Evolutionary conservation across 768 basidiomycete genomes (phyloP), one percentile per base, ranked within the genome.

Genomic region (Auricularia auricula-judae): DNA sequence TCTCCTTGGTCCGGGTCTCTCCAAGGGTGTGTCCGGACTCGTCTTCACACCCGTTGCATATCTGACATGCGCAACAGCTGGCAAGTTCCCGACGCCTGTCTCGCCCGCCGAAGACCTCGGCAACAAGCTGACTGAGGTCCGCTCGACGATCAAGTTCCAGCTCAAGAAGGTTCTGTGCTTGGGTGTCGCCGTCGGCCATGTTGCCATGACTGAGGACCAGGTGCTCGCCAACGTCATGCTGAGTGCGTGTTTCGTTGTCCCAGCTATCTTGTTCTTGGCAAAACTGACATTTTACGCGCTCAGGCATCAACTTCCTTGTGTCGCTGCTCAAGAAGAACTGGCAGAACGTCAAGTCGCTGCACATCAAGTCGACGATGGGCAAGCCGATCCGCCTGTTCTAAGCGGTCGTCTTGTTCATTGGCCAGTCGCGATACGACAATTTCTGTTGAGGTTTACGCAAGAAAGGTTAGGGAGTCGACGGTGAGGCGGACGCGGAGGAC

Each of bases 121-220:
- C 74, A 89, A 86, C 82, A 98, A 98, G 82, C 81, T 97, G 74
- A 86, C 79, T 69, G 97, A 99, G 77, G 95, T 99, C 70, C 89
- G 92, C 74, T 96, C 93, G 70, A 98, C 96, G 69, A 98, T 99
- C 86, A 99, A 98, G 82, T 98, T 98, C 91, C 96, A 98, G 84
- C 86, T 98, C 64, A 98, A 98, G 86, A 94, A 94, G 82, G 97
- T 98, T 66, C 84, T 99, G 65, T 99, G 97, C 81, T 82, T 99
- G 80, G 97, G 94, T 81, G 96, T 98, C 69, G 97, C 97, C 71
- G 90, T 99, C 68, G 97, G 95, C 71, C 94, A 99, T 79, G 84
- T 96, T 76, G 84, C 96, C 76, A 98, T 99, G 95, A 88, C 82
- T 65, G 94, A 98, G 70, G 97, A 99, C 78, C 93, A 98, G 79